A percentile compares a stretch with the other conserved stretches of the same genome.
These are phyloP conservation scores for Clonostachys solani DNA, from an alignment of 2,329 filamentous ascomycete species.

Conservation along the genomic window DNA sequence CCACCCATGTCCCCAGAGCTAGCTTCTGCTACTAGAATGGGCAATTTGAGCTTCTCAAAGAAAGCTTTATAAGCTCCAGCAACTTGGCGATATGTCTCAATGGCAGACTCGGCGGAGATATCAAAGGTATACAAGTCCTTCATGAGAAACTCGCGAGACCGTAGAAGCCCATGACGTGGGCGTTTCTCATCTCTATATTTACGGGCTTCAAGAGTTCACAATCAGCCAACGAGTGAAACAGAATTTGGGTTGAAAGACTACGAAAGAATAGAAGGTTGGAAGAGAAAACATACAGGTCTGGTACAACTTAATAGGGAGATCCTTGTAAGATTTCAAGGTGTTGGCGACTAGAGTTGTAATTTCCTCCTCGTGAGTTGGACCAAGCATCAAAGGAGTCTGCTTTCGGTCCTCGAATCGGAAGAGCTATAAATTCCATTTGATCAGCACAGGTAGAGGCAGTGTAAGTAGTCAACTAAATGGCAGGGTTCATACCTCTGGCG, in stretches of 20 bases:
- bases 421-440: slow-evolving; percentile 47
- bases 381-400: slow-evolving; percentile 68
- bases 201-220: slow-evolving; percentile 47
- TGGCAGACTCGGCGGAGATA: slow-evolving; percentile 57
- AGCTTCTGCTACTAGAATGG: slow-evolving; percentile 80
- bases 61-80: slow-evolving; percentile 69
- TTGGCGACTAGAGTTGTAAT: slow-evolving; percentile 78
- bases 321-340: slow-evolving; percentile 76
- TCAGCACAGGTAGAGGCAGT: neutral
- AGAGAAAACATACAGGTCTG: slow-evolving; percentile 66
- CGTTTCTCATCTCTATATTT: slow-evolving; percentile 94
- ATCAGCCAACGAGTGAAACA: slow-evolving; percentile 7
- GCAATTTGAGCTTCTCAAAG: slow-evolving; percentile 78
- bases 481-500: slow-evolving; percentile 57
- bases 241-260: neutral
- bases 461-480: neutral
- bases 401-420: slow-evolving; percentile 80
- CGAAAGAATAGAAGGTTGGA: too few species aligned
- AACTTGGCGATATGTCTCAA: slow-evolving; percentile 76
- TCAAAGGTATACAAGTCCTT: slow-evolving; percentile 99
- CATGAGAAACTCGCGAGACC: slow-evolving; percentile 92
- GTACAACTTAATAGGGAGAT: slow-evolving; percentile 81
- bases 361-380: slow-evolving; percentile 95
- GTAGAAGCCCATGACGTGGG: slow-evolving; percentile 81
- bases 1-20: slow-evolving; percentile 97